Conservation (phyloP, 2,329 filamentous ascomycete species). For the Penicillium olsonii region DNA sequence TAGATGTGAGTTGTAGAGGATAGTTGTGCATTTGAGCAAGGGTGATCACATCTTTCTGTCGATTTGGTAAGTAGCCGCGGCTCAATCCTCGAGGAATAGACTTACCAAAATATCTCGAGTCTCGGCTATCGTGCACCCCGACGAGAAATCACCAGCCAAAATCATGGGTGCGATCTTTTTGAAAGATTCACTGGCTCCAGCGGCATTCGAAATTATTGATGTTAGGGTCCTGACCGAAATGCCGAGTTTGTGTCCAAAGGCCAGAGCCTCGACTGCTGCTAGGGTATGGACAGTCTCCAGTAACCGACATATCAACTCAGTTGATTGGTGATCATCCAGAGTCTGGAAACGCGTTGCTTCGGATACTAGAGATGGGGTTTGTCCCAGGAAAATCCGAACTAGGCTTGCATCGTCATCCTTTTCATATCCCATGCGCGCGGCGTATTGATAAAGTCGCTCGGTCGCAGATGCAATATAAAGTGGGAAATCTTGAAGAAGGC, state of each 20-base stretch:
- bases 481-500: slow-evolving; percentile 8
- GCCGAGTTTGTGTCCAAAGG: slow-evolving; percentile 8
- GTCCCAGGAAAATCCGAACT: slow-evolving; percentile 9
- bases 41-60: slow-evolving; percentile 2
- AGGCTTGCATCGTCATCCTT: slow-evolving; percentile 10
- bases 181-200: slow-evolving; percentile 10
- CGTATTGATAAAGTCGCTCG: slow-evolving; percentile 10
- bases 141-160: slow-evolving; percentile 3
- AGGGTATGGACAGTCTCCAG: slow-evolving; percentile 10
- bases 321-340: not conserved
- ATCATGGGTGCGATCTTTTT: not conserved
- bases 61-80: not conserved
- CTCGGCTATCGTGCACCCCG: slow-evolving; percentile 2
- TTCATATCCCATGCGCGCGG: slow-evolving; percentile 5
- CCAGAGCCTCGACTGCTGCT: slow-evolving; percentile 13
- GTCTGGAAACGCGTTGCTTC: not conserved
- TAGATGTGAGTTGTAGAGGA: slow-evolving; percentile 7
- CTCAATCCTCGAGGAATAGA: not conserved
- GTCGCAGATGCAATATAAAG: slow-evolving; percentile 11
- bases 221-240: slow-evolving; percentile 1
- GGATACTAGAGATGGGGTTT: slow-evolving; percentile 6
- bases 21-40: slow-evolving; percentile 10
- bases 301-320: slow-evolving; percentile 2
- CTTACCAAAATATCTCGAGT: slow-evolving; percentile 3
- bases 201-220: slow-evolving; percentile 13